Evolutionary conservation across 1,139 yeast species (phyloP).

Genomic region (Suhomyces yuchorum): DNA sequence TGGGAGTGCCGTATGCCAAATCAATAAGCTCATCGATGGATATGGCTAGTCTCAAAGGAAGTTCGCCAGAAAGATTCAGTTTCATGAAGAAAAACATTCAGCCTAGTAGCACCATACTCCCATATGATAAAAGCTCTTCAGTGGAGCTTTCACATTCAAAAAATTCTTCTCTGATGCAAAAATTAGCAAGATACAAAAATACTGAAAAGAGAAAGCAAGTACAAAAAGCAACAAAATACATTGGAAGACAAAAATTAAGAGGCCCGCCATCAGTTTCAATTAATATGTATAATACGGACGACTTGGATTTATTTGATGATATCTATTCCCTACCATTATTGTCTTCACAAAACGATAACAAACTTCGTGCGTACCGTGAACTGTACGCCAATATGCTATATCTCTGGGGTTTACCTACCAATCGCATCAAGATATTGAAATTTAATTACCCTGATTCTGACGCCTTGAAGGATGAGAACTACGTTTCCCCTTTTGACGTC

Average conservation of each 20-base stretch:
- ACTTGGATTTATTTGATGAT: slow-evolving; percentile 56
- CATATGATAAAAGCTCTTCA: slow-evolving; percentile 1
- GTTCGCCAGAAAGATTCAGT: slow-evolving; percentile 28
- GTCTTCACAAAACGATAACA: slow-evolving; percentile 47
- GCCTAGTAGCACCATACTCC: slow-evolving; percentile 6
- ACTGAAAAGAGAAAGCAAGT: slow-evolving; percentile 5
- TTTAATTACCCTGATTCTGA: slow-evolving; percentile 53
- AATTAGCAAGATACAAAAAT: background rate
- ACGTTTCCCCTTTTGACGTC: slow-evolving; percentile 27
- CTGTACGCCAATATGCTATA: slow-evolving; percentile 82
- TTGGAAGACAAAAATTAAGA: slow-evolving; percentile 20
- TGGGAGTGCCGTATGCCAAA: slow-evolving; percentile 16
- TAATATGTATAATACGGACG: slow-evolving; percentile 57
- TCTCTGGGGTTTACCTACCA: slow-evolving; percentile 80
- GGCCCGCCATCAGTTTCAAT: slow-evolving; percentile 48
- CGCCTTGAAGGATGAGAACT: slow-evolving; percentile 12
- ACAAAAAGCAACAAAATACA: background rate
- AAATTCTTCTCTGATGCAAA: slow-evolving; percentile 5
- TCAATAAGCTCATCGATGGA: slow-evolving; percentile 35
- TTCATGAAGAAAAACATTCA: slow-evolving; percentile 15
- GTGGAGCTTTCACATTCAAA: slow-evolving; percentile 6
- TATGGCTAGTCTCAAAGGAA: slow-evolving; percentile 29
- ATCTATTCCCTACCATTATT: slow-evolving; percentile 49
- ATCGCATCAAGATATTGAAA: slow-evolving; percentile 75
- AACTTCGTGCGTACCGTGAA: slow-evolving; percentile 56